These are phyloP conservation scores for Chaetomium fimeti DNA, from an alignment of 495 filamentous ascomycete genomes.

Conservation along the genomic window DNA sequence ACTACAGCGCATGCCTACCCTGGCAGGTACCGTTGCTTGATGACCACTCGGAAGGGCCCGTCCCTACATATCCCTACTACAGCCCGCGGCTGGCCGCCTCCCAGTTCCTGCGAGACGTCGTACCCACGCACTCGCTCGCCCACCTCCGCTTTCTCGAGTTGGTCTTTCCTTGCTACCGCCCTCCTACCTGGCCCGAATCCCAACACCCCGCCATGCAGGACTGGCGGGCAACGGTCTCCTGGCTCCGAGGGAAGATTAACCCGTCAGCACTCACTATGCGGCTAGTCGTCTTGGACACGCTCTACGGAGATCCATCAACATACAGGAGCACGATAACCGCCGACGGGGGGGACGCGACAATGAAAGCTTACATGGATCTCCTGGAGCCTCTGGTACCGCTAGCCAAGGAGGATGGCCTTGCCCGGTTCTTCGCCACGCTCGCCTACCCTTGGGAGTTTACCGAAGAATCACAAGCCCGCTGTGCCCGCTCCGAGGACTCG, in stretches of 20 bases:
- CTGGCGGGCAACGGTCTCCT: background rate
- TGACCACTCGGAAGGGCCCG: background rate
- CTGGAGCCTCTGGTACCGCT: background rate
- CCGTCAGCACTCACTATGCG: background rate
- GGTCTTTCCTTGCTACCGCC: background rate
- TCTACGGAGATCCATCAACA: background rate
- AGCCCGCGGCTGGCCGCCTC: background rate
- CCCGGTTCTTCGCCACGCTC: background rate
- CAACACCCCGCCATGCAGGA: background rate
- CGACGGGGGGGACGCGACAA: background rate
- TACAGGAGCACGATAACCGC: background rate
- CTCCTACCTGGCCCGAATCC: background rate
- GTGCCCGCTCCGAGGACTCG: background rate
- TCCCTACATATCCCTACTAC: background rate
- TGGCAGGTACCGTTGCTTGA: background rate
- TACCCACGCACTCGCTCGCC: background rate
- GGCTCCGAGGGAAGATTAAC: conserved; percentile 3
- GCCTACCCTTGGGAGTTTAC: background rate
- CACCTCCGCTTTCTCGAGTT: background rate
- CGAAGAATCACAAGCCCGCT: background rate
- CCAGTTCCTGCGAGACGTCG: background rate
- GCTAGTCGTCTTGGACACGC: background rate
- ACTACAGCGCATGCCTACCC: background rate
- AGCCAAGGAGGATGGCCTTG: background rate
- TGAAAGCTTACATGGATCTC: background rate